phyloP scores from a whole-genome alignment of 78 protist species.

The Polysphondylium violaceum region DNA sequence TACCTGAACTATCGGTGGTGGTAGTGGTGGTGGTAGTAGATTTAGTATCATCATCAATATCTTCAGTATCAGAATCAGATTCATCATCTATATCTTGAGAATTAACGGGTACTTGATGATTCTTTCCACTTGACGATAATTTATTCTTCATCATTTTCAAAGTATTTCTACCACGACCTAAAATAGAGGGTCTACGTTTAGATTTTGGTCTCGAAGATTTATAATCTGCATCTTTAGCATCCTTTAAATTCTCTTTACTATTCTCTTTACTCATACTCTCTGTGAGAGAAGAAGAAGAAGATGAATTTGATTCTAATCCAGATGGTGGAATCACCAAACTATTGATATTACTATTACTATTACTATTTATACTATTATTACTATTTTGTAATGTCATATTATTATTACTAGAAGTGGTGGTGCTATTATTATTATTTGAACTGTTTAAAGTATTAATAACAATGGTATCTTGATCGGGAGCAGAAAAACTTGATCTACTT shows the following conservation, averaged over 20 bases:
- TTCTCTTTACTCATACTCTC: neutral
- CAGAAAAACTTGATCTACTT: slow-evolving; percentile 54
- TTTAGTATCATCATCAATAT: slow-evolving; percentile 2
- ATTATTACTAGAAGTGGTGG: neutral
- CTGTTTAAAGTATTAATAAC: neutral
- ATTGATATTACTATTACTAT: slow-evolving; percentile 10
- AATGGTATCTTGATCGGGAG: neutral
- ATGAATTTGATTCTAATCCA: slow-evolving; percentile 15
- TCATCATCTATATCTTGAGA: slow-evolving; percentile 1
- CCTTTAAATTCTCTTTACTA: neutral
- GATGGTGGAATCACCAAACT: neutral
- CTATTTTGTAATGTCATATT: neutral
- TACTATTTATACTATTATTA: slow-evolving; percentile 1
- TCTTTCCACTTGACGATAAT: slow-evolving; percentile 13
- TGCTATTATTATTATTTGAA: neutral
- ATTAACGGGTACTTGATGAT: no score
- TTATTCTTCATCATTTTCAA: slow-evolving; percentile 41
- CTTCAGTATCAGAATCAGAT: slow-evolving; percentile 2
- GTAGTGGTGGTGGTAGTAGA: slow-evolving; percentile 7
- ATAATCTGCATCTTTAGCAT: slow-evolving; percentile 9
- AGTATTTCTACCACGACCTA: slow-evolving; percentile 59
- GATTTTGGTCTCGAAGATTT: slow-evolving; percentile 52
- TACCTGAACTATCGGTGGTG: neutral
- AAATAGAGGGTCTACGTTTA: slow-evolving; percentile 52
- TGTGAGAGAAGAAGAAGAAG: neutral